Evolutionary conservation across 305 asterid species (phyloP).

Genomic region (Solanum hybrid): DNA sequence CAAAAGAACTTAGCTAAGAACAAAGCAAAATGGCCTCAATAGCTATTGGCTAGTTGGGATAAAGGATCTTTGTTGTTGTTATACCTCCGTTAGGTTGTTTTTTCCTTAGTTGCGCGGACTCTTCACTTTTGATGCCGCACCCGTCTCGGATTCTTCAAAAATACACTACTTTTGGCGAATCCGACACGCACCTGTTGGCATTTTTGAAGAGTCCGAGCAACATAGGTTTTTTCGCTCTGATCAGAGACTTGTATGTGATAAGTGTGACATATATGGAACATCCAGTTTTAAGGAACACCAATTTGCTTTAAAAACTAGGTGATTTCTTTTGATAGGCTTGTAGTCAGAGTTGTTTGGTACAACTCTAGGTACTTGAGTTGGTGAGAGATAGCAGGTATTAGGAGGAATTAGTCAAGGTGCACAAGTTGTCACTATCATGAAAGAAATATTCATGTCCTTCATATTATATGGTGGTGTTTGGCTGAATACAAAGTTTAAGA

Average conservation of each 20-base stretch:
- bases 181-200: no score
- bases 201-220: no score
- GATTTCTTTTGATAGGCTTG: neutral
- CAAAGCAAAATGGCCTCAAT: neutral
- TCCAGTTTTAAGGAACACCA: neutral
- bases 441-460: neutral
- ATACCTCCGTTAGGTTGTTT: neutral
- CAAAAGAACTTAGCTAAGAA: neutral
- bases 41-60: neutral
- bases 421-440: neutral
- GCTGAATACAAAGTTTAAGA: neutral
- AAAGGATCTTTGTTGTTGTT: neutral
- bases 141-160: no score
- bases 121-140: no score
- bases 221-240: neutral
- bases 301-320: neutral
- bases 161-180: no score
- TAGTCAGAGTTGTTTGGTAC: neutral
- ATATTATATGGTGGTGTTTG: neutral
- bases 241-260: neutral
- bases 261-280: neutral
- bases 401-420: neutral
- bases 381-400: neutral
- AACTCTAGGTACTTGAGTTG: neutral
- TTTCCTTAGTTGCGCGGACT: no score